Base-by-base conservation (phyloP, 2,329 filamentous ascomycete genomes). In the Thelonectria olida region DNA sequence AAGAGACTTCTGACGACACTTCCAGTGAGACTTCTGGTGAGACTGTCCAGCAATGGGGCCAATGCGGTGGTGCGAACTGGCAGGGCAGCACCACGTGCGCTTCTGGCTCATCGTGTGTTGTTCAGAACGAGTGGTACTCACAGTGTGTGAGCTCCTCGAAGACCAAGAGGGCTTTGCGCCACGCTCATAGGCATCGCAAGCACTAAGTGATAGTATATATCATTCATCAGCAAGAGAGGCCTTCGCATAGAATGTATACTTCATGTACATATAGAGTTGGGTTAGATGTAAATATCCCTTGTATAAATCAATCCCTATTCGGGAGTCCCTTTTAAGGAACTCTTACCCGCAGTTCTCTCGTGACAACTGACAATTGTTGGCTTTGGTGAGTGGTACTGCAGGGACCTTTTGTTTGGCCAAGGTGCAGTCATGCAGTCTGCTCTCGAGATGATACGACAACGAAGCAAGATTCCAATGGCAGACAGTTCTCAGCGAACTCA, bases 81-180 rank as follows among this genome's bases (percentile, higher is more conserved):
- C 70, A 60, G n/a, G 72, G 72, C 17, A 49, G 68, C 25, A 72
- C 69, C 13, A 56, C 60, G 12, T 74, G 72, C 41, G 69, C 49
- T 17, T 39, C 61, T 12, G 72, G 73, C 17, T 62, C 64, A 13
- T 67, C 64, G 5, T 74, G 72, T 51, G 63, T 66, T 23, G 62
- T 60, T 36, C 61, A 64, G 38, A 73, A 73, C 52, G 66, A 73
- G 25, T 73, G 68, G 66, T 74, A 74, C 67, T 72, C 65, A 4
- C 72, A 74, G 64, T 74, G 72, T 38, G 41, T 62, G 2, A 44
- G 61, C 58, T 64, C 54, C 7, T 36, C 63, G 5, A 39, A 57
- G n/a, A 25, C 27, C 9, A 65, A 55, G 45, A 48, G 61, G 13
- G 57, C 20, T 3, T 41, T 61, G n/a, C 54, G 61, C 8, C 49